Conservation (phyloP, 805 yeast species). For the Wickerhamomyces tratensis region DNA sequence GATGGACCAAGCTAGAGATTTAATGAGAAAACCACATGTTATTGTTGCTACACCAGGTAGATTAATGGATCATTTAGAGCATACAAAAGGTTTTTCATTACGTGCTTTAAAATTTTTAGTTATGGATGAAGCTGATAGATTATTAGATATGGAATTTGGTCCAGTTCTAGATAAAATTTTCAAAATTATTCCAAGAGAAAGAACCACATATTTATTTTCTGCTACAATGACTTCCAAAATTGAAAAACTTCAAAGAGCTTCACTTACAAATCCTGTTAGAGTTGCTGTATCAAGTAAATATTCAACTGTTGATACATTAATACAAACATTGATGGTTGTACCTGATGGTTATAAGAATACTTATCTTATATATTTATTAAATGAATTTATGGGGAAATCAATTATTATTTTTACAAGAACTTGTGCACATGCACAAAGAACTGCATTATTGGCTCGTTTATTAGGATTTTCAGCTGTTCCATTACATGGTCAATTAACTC, state of each 20-base stretch:
- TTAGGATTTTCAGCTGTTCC: conserved; percentile 89
- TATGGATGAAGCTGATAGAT: conserved; percentile 96
- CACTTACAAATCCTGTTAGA: conserved; percentile 78
- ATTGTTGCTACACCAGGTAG: conserved; percentile 95
- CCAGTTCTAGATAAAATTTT: conserved; percentile 85
- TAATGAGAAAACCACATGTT: conserved; percentile 89
- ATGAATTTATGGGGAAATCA: conserved; percentile 78
- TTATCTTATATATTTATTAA: conserved; percentile 67
- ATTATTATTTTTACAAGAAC: conserved; percentile 88
- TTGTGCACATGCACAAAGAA: conserved; percentile 89
- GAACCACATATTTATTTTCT: conserved; percentile 80
- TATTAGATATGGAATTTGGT: conserved; percentile 93
- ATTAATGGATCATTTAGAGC: conserved; percentile 86
- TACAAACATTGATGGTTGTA: conserved; percentile 81
- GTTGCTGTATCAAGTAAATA: conserved; percentile 85
- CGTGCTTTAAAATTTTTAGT: conserved; percentile 73
- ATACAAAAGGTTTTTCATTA: conserved; percentile 82
- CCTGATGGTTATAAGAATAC: conserved; percentile 93
- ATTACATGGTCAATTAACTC: conserved; percentile 85
- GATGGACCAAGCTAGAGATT: conserved; percentile 94
- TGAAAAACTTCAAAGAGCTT: conserved; percentile 90
- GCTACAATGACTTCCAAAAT: conserved; percentile 98
- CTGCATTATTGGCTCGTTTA: conserved; percentile 70
- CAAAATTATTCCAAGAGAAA: conserved; percentile 71
- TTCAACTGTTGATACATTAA: conserved; percentile 89